A percentile compares a stretch with the other conserved stretches of the same genome.
phyloP scores from a whole-genome alignment of 768 basidiomycete species.

The Baorangia bicolor region DNA sequence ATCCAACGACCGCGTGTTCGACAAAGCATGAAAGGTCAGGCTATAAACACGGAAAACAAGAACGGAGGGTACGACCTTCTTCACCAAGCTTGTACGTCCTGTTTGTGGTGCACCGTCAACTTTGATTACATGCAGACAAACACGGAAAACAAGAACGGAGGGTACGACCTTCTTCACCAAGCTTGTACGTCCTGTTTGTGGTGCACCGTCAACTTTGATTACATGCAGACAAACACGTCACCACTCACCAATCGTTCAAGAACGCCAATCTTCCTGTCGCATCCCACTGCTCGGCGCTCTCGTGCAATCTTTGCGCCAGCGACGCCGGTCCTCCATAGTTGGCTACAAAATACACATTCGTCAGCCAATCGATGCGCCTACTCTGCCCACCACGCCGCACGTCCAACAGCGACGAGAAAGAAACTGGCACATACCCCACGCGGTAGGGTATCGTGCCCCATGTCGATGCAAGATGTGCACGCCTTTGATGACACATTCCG shows the following conservation, averaged over 20 bases:
- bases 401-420: not conserved
- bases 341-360: conserved; percentile 34
- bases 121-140: conserved; percentile 7
- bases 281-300: conserved; percentile 56
- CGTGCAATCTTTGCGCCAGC: conserved; percentile 55
- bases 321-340: conserved; percentile 62
- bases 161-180: conserved; percentile 75
- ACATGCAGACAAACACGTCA: conserved; percentile 6
- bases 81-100: conserved; percentile 91
- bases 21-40: conserved; percentile 1
- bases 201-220: not conserved
- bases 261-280: conserved; percentile 68
- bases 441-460: conserved; percentile 74
- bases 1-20: not conserved
- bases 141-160: not conserved
- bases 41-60: not conserved
- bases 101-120: not conserved
- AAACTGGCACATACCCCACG: conserved; percentile 47
- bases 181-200: conserved; percentile 72
- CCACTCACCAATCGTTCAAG: conserved; percentile 73
- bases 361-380: not conserved
- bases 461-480: conserved; percentile 81
- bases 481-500: conserved; percentile 68
- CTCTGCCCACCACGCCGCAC: not conserved
- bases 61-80: conserved; percentile 51